Base-by-base conservation (phyloP, 345 rosid species). In the Euphorbia pulcherrima region DNA sequence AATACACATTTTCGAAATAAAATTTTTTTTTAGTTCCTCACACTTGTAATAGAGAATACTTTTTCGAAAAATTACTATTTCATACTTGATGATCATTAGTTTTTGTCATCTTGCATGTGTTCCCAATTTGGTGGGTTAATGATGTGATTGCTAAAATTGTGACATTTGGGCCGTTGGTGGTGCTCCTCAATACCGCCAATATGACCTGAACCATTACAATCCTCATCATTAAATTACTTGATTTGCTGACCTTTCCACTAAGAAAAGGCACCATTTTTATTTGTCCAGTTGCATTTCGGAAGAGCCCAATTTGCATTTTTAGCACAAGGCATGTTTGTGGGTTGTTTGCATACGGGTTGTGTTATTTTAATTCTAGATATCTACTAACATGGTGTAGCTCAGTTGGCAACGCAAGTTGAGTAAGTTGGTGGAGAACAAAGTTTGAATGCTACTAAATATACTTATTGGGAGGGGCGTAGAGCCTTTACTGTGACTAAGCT, bases 71-170 rank as follows among this genome's bases (percentile, higher is more conserved):
- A n/a, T n/a, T n/a, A n/a, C n/a, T 59, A 59, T 44, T 53, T 37
- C 35, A 37, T 58, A 64, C 72, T 69, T 67, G 74, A 48, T 64
- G 55, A n/a, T 39, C 41, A 28, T 39, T 52, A 28, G 28, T 44
- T 79, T 70, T 75, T 76, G 78, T 77, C 76, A 9, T n/a, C n/a
- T n/a, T 72, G 44, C 78, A 64, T 41, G 27, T 81, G 82, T 75
- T 81, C 83, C 79, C 77, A 65, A 74, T 60, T 60, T 63, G 69
- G 76, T 64, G 79, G 79, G 68, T 59, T 44, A 23, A 20, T 61
- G 37, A 46, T 40, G 17, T 55, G n/a, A 48, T 40, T 54, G 61
- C 41, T 5, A 39, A 37, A 26, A 67, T 62, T 46, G 28, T 37
- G 50, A 37, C 67, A 41, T 29, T 41, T 60, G 67, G 64, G 60